Evolutionary conservation across 768 basidiomycete genomes (phyloP).

Genomic region (Serendipita sp.): DNA sequence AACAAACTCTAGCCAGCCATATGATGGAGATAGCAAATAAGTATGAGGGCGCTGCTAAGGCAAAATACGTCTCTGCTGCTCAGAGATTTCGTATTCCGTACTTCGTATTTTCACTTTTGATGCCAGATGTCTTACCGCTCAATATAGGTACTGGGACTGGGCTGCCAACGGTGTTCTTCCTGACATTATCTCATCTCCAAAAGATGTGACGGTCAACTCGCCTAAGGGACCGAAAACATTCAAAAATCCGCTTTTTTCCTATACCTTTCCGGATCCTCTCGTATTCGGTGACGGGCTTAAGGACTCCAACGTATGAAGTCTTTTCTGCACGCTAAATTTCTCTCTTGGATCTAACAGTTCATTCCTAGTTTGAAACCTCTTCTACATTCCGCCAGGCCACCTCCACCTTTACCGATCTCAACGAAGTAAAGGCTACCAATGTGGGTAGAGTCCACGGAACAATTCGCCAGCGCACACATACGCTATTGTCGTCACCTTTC

Average conservation of each 20-base stretch:
- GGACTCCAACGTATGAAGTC: too few relatives aligned
- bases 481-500: background rate
- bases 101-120: background rate
- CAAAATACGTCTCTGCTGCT: conserved; percentile 15
- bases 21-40: conserved; percentile 26
- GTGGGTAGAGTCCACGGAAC: conserved; percentile 3
- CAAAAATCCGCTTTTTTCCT: conserved; percentile 22
- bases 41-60: conserved; percentile 16
- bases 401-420: too few relatives aligned
- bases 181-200: conserved; percentile 21
- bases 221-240: conserved; percentile 19
- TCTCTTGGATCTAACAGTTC: too few relatives aligned
- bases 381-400: too few relatives aligned
- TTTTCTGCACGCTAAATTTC: too few relatives aligned
- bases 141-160: conserved; percentile 33
- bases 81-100: conserved; percentile 1
- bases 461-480: conserved; percentile 7
- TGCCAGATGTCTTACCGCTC: conserved; percentile 15
- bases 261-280: conserved; percentile 17
- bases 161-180: conserved; percentile 26
- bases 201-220: conserved; percentile 21
- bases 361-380: too few relatives aligned
- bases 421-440: background rate
- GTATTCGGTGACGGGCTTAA: too few relatives aligned
- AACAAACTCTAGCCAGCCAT: conserved; percentile 33